Evolutionary conservation across 495 filamentous ascomycete species (phyloP).

Genomic region (Penicillium lividum): DNA sequence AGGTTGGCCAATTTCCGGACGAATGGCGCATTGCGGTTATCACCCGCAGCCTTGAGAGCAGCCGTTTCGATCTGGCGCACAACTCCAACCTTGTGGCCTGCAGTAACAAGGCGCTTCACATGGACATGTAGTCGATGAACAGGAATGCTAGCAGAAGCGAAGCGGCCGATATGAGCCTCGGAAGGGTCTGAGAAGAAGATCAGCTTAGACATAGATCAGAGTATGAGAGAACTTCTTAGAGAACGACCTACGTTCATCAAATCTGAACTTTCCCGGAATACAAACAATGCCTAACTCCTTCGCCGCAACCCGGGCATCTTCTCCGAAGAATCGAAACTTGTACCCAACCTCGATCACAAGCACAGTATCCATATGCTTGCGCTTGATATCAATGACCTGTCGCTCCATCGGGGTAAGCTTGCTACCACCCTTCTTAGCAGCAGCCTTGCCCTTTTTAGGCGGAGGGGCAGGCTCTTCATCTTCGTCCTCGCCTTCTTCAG

Average conservation of each 20-base stretch:
- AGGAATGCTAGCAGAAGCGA: slow-evolving; percentile 94
- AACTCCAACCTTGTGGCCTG: slow-evolving; percentile 94
- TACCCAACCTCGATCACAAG: slow-evolving; percentile 95
- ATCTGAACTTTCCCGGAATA: slow-evolving; percentile 92
- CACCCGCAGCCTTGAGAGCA: slow-evolving; percentile 93
- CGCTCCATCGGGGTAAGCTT: slow-evolving; percentile 96
- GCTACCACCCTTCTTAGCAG: slow-evolving; percentile 61
- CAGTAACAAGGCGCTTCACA: slow-evolving; percentile 87
- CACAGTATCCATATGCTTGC: slow-evolving; percentile 84
- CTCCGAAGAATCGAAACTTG: slow-evolving; percentile 98
- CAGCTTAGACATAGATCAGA: slow-evolving; percentile 9
- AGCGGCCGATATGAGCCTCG: slow-evolving; percentile 88
- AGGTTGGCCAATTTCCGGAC: slow-evolving; percentile 91
- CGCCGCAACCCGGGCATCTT: slow-evolving; percentile 86
- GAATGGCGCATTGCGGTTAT: slow-evolving; percentile 93
- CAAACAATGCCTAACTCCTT: slow-evolving; percentile 95
- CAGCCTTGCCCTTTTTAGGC: slow-evolving; percentile 53
- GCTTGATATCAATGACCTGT: slow-evolving; percentile 91
- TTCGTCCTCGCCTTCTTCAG: slow-evolving; percentile 35
- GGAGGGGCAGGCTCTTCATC: slow-evolving; percentile 55
- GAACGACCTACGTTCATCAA: slow-evolving; percentile 71
- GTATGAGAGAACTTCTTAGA: slow-evolving; percentile 16
- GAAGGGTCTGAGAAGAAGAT: slow-evolving; percentile 60
- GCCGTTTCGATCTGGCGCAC: slow-evolving; percentile 97
- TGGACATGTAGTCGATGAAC: slow-evolving; percentile 91